These are phyloP conservation scores for Rhodotorula diobovata DNA, from an alignment of 768 basidiomycete genomes.

Conservation along the genomic window DNA sequence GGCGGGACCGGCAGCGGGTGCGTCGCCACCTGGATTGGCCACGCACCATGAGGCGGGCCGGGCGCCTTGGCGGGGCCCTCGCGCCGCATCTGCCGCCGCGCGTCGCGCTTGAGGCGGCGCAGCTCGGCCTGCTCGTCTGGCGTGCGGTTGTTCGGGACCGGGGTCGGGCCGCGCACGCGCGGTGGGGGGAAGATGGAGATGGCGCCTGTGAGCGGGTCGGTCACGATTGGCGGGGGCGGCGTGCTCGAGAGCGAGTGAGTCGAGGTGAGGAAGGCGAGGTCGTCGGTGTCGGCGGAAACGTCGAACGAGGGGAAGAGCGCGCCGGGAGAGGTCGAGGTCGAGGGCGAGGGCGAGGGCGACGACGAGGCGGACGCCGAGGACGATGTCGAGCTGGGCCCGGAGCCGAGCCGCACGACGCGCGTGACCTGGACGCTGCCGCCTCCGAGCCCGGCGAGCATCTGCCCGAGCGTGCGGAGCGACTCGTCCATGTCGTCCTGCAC, in stretches of 20 bases:
- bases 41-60: no score
- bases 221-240: not conserved
- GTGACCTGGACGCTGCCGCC: constrained; percentile 45
- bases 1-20: no score
- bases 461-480: constrained; percentile 78
- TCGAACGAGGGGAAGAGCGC: constrained; percentile 15
- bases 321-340: not conserved
- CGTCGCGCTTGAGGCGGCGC: constrained; percentile 35
- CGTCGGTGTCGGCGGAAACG: not conserved
- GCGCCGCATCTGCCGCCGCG: not conserved
- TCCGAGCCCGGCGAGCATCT: constrained; percentile 91
- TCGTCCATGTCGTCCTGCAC: constrained; percentile 64
- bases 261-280: not conserved
- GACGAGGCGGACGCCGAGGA: not conserved
- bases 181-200: not conserved
- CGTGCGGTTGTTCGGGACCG: constrained; percentile 21
- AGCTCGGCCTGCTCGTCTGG: constrained; percentile 14
- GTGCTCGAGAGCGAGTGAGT: not conserved
- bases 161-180: constrained; percentile 6
- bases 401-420: constrained; percentile 26
- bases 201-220: not conserved
- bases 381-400: not conserved
- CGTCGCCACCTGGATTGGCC: no score
- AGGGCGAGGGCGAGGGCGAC: not conserved
- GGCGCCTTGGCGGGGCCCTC: not conserved